These are phyloP conservation scores for Selaginella moellendorffii DNA, from an alignment of 75 land plant species.

Conservation along the genomic window DNA sequence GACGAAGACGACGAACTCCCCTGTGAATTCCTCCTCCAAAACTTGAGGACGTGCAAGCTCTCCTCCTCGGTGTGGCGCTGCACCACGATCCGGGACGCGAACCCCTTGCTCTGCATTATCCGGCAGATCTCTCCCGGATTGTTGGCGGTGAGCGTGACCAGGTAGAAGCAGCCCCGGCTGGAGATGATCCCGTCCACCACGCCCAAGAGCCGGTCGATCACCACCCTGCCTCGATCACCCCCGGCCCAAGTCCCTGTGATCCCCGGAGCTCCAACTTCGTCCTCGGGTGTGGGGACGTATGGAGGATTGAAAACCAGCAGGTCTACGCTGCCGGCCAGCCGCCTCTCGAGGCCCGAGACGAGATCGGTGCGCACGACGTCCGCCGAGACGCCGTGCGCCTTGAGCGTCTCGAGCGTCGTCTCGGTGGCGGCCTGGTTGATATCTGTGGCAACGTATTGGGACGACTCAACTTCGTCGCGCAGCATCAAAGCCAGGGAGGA, in stretches of 20 bases:
- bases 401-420: conserved; percentile 43
- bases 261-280: conserved; percentile 70
- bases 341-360: conserved; percentile 51
- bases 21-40: conserved; percentile 50
- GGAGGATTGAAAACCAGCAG: conserved; percentile 93
- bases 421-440: conserved; percentile 51
- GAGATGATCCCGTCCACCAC: conserved; percentile 60
- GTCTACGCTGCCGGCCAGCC: conserved; percentile 63
- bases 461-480: conserved; percentile 17
- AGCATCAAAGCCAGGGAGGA: conserved; percentile 80
- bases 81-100: conserved; percentile 63
- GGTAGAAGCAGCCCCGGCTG: conserved; percentile 71
- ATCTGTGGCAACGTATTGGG: conserved; percentile 76
- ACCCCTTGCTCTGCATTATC: conserved; percentile 71
- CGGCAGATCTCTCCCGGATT: conserved; percentile 71
- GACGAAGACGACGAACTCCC: too few relatives aligned
- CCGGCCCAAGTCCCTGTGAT: conserved; percentile 91
- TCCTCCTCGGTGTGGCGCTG: conserved; percentile 77
- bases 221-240: conserved; percentile 70
- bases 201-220: conserved; percentile 69
- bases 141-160: conserved; percentile 67
- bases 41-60: conserved; percentile 61
- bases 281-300: conserved; percentile 93
- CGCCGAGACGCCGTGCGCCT: conserved; percentile 62
- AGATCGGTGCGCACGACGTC: conserved; percentile 61